Evolutionary conservation across 495 filamentous ascomycete species (phyloP), one percentile per base, ranked within the genome.

Genomic region (Xylaria venustula): DNA sequence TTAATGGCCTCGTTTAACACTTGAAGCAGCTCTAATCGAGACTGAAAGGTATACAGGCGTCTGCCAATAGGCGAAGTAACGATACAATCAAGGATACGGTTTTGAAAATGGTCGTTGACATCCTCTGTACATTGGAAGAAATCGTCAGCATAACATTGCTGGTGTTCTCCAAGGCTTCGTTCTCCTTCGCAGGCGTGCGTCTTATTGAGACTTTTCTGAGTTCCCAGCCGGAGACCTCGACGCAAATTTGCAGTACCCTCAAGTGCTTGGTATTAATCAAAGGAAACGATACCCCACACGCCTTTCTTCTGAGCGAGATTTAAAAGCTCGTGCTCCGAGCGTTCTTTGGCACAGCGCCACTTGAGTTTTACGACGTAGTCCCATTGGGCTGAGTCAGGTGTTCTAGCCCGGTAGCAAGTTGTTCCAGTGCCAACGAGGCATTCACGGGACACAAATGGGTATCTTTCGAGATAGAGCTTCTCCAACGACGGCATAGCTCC

Each of bases 161-260:
- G 37, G 40, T 57, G 61, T 61, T 44, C 54, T 62, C 63, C 54
- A 20, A 48, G 53, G 52, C 12, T 61, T 19, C 62, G 41, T 45
- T 28, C 34, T 28, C 37, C 57, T 57, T 30, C 23, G 20, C 23
- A 45, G n/a, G n/a, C n/a, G 23, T 34, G 28, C 42, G 48, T 34
- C 34, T 50, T 36, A 12, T 51, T 45, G 52, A 14, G 52, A 70
- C 62, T 41, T 63, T 63, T 63, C 61, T 71, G 26, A 34, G 36
- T 58, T 50, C 58, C 58, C 61, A 61, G 68, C 40, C 65, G 63
- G 50, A 69, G 56, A 62, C 64, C 37, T 60, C 58, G 55, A 40
- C 69, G 69, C 42, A 69, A 34, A 55, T 71, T 60, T 57, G 66
- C 67, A 28, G 62, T 69, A 47, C 66, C 69, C 54, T 64, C 64